Evolutionary conservation across 441 rosid genomes (phyloP).

Genomic region (Populus hybrid): DNA sequence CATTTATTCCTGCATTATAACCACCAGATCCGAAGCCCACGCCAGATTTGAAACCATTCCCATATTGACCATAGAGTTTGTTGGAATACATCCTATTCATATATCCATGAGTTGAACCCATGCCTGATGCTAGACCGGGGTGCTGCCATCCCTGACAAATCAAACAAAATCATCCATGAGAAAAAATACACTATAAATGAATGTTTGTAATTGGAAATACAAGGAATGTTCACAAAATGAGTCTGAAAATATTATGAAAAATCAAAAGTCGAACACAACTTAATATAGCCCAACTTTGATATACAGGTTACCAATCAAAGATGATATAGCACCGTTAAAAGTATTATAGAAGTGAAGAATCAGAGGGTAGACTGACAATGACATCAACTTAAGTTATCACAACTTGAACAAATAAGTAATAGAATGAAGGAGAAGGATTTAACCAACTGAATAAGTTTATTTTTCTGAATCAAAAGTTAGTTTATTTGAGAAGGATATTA

Average conservation of each 20-base stretch:
- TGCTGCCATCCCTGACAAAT: constrained; percentile 50
- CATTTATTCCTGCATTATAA: constrained; percentile 58
- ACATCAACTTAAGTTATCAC: neutral
- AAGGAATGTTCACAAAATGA: neutral
- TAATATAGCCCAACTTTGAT: neutral
- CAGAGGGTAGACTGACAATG: neutral
- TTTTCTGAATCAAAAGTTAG: neutral
- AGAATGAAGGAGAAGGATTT: neutral
- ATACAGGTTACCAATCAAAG: neutral
- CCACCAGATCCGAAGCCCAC: constrained; percentile 58
- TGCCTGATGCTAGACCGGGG: constrained; percentile 44
- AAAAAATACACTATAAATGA: neutral
- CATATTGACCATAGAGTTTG: constrained; percentile 71
- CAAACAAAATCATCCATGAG: neutral
- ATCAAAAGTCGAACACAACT: neutral
- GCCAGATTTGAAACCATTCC: constrained; percentile 56
- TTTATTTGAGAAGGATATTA: too few relatives aligned
- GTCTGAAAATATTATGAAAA: neutral
- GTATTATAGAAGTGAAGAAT: neutral
- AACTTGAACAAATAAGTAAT: neutral
- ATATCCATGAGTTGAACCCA: constrained; percentile 52
- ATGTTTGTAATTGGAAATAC: neutral
- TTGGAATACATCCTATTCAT: constrained; percentile 59
- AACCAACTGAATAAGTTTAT: neutral
- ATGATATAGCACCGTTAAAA: too few relatives aligned